Evolutionary conservation across 805 yeast genomes (phyloP), one percentile per base, ranked within the genome.

Genomic region (Naumovozyma baii): DNA sequence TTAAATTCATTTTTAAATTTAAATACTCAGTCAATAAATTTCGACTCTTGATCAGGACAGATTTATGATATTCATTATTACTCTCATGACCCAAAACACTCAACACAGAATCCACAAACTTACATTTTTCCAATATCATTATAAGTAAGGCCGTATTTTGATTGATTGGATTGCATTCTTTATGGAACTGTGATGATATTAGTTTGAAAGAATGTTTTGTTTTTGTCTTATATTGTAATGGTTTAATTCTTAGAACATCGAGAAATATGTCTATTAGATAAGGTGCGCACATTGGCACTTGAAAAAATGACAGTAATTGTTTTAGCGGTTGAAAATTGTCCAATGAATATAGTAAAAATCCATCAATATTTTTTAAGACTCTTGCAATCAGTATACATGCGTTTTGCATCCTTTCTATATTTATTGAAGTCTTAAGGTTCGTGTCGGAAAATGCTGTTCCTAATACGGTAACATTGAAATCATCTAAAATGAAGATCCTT

Each of bases 341-440:
- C 40, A 72, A 67, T 1, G 82, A 70, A 49, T 80, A 73, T 13
- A 80, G 73, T 43, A 80, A 69, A 9, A 87, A 52, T 0, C 98
- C 99, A 10, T 82, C 69, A 76, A 90, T 80, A 26, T 77, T 70
- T 44, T 84, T 82, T 36, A 90, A 60, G 18, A 84, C 62, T 3
- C 72, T 56, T 0, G 82, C 63, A 2, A 90, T 57, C 7, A 85
- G 66, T 33, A 73, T 68, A 0, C 87, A 74, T 12, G 76, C 65
- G 42, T 70, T 72, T 41, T 80, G 81, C 20, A 86, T 62, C 46
- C 70, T 74, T 30, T 75, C 80, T 20, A 67, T 60, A 41, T 70
- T 70, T 20, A 69, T 55, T 38, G 73, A 73, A 7, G 69, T 66
- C 39, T 66, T 66, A 15, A 64, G 62, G 30, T 73, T 78, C 14